These are phyloP conservation scores for Deinandra increscens DNA, from an alignment of 129 eudicot genomes.

Conservation along the genomic window DNA sequence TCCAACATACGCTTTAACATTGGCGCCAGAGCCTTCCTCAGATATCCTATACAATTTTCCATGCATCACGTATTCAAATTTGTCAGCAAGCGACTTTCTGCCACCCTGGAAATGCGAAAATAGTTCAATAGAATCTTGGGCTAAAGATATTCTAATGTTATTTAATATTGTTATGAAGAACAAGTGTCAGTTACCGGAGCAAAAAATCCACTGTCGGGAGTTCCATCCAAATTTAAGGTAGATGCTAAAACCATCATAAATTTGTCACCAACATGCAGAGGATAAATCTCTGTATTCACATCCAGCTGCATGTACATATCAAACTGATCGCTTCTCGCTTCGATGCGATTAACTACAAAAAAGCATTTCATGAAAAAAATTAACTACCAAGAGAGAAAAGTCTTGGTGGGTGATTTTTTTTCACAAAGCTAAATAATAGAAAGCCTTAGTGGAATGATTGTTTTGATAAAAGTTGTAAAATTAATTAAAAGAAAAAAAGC, in stretches of 20 bases:
- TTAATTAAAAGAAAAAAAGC: no score
- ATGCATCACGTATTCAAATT: conserved; percentile 91
- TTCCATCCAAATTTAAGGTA: conserved; percentile 88
- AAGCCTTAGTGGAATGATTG: no score
- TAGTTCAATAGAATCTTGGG: not conserved
- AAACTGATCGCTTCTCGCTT: conserved; percentile 73
- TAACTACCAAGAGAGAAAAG: no score
- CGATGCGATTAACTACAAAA: conserved; percentile 59
- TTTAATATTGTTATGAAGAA: not conserved
- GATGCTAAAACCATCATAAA: conserved; percentile 86
- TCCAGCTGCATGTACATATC: conserved; percentile 85
- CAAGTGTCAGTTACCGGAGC: conserved; percentile 47
- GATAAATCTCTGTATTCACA: conserved; percentile 74
- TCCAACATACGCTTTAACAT: conserved; percentile 71
- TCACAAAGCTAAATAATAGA: no score
- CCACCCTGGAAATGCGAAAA: conserved; percentile 53
- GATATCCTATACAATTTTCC: conserved; percentile 77
- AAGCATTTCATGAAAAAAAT: not conserved
- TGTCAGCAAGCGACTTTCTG: conserved; percentile 81
- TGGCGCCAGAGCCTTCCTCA: conserved; percentile 53
- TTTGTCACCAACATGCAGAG: conserved; percentile 71
- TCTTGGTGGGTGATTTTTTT: no score
- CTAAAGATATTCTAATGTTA: not conserved
- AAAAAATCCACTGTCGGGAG: conserved; percentile 84
- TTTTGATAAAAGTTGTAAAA: no score